Evolutionary conservation across 2,329 filamentous ascomycete genomes (phyloP).

Genomic region (Apiospora aurea): DNA sequence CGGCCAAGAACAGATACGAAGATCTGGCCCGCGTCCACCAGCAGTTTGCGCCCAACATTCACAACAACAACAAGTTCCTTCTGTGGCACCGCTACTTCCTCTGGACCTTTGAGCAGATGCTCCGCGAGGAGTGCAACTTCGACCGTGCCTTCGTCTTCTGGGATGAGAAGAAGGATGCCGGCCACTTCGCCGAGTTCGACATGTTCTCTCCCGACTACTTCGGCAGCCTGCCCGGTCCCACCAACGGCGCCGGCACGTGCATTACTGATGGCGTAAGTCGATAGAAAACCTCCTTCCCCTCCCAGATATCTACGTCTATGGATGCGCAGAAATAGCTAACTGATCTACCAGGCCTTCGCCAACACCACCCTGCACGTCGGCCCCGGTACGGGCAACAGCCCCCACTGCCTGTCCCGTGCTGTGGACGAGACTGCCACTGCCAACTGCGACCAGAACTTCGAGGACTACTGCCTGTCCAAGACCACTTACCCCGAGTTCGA

Average conservation of each 20-base stretch:
- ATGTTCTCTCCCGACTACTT: conserved; percentile 42
- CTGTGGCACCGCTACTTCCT: conserved; percentile 41
- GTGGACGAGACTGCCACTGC: conserved; percentile 39
- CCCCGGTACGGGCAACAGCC: conserved; percentile 36
- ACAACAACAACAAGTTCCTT: conserved; percentile 43
- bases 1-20: conserved; percentile 42
- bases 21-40: conserved; percentile 44
- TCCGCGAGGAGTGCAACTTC: conserved; percentile 44
- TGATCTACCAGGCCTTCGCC: conserved; percentile 32
- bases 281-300: background rate
- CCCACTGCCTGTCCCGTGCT: conserved; percentile 42
- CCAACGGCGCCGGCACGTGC: conserved; percentile 39
- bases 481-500: conserved; percentile 27
- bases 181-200: conserved; percentile 38
- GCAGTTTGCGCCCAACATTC: conserved; percentile 41
- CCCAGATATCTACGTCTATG: conserved; percentile 1
- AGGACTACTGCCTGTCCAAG: conserved; percentile 28
- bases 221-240: conserved; percentile 37
- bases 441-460: conserved; percentile 34
- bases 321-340: conserved; percentile 17
- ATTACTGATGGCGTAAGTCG: conserved; percentile 37
- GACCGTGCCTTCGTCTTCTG: conserved; percentile 43
- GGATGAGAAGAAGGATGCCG: conserved; percentile 45
- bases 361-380: conserved; percentile 32
- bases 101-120: conserved; percentile 31